Base-by-base conservation (phyloP, 257 asterid species). In the Euphrasia confusa region DNA sequence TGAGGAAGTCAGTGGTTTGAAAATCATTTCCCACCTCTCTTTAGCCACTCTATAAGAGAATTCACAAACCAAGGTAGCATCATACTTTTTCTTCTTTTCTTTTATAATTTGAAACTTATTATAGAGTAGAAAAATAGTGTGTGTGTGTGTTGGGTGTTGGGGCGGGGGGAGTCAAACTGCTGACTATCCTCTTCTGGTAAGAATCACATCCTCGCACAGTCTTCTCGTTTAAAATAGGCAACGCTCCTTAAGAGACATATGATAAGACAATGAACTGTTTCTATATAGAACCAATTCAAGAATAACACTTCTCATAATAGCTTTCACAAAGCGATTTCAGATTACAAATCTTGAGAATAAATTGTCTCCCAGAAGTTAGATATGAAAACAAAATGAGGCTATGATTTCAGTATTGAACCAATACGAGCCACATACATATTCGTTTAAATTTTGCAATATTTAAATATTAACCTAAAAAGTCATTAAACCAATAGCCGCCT, bases 261-360 rank as follows among this genome's bases (percentile, higher is more conserved):
- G 45, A 56, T 64, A 61, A 65, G 65, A 33, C 42, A 40, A 64
- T 63, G 42, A 61, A 26, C 48, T 58, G 30, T 30, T 56, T 28
- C 59, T 12, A 65, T 61, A 45, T n/a, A n/a, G n/a, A 73, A 75
- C 39, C 28, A 50, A 63, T 45, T 62, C 57, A 44, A 35, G 28
- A 47, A 50, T 44, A 48, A 66, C 5, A 32, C 32, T 53, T 48
- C 53, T 61, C 61, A 45, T 10, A 63, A 5, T 55, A 39, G 55
- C 26, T n/a, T 13, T 53, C 39, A 33, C 8, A 33, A 11, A 21
- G 24, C 24, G 24, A 21, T 21, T 21, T 21, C 24, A 21, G 24
- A 21, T 21, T 63, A 50, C 48, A 50, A 13, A 56, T 32, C 60
- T 67, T 27, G 3, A 11, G 32, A 12, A 15, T 54, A n/a, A 6